Evolutionary conservation across 129 eudicot species (phyloP), one percentile per base, ranked within the genome.

Genomic region (Artemisia annua): DNA sequence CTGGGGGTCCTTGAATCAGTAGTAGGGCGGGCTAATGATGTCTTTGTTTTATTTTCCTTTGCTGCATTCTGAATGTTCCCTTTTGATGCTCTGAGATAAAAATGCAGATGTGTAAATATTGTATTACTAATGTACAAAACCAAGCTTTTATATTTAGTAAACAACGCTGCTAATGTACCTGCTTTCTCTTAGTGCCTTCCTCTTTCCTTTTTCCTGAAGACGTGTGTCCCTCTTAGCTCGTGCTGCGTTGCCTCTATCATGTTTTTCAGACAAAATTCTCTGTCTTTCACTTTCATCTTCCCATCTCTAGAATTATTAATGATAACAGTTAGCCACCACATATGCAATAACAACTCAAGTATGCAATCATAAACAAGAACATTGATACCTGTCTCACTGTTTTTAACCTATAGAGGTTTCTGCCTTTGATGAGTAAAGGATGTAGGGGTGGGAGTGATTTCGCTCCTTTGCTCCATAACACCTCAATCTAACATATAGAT

Each of bases 361-460:
- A 60, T 32, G 32, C 5, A 35, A 10, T 11, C 11, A 3, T 35
- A 67, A 24, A 24, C 11, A 67, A 62, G 2, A 52, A 43, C 57
- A 43, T 70, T 44, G 77, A 46, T 1, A 85, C 96, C 90, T 82
- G 95, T 82, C 98, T 85, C 92, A 77, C 57, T 58, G 98, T 93
- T 65, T 85, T 89, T 75, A 87, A 74, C 55, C 87, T 78, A 53
- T 93, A 93, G 16, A 87, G 90, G 78, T 93, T 93, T 87, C 97
- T 84, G 68, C 97, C 98, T 81, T 89, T 93, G 50, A 93, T 87
- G 69, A 89, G 92, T 15, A 93, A 80, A 17, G 92, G 98, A 78
- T 89, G 92, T 67, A 93, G 97, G 72, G 97, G 92, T 71, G 96
- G 90, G 60, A 89, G 87, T 46, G 96, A 88, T 73, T 86, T 93